Conservation (phyloP, 2,329 filamentous ascomycete species). For the Teratosphaeria zuluensis region DNA sequence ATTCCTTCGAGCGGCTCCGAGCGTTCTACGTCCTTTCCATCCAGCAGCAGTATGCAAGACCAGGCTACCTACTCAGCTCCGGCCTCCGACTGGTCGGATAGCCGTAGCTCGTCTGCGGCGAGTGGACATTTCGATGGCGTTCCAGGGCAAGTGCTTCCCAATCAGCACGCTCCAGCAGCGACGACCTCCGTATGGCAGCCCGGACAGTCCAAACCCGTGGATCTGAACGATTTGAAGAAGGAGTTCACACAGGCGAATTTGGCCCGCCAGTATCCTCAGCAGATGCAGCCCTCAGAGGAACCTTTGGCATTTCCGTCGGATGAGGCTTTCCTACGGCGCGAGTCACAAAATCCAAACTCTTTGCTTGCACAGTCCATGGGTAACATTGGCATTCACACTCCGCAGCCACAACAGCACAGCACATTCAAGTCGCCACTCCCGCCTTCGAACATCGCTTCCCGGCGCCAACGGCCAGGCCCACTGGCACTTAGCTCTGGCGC, state of each 20-base stretch:
- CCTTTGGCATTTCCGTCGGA: slow-evolving; percentile 23
- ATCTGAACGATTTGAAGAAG: slow-evolving; percentile 23
- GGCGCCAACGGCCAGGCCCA: slow-evolving; percentile 30
- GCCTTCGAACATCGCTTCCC: slow-evolving; percentile 30
- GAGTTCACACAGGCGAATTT: slow-evolving; percentile 23
- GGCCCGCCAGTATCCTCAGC: slow-evolving; percentile 10
- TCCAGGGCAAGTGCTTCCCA: slow-evolving; percentile 6
- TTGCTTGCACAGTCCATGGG: slow-evolving; percentile 28
- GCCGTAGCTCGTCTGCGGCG: slow-evolving; percentile 24
- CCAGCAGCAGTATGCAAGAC: slow-evolving; percentile 14
- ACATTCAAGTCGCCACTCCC: slow-evolving; percentile 29
- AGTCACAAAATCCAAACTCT: slow-evolving; percentile 19
- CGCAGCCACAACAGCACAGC: slow-evolving; percentile 18
- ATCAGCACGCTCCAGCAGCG: slow-evolving; percentile 5
- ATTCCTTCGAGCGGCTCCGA: slow-evolving; percentile 20
- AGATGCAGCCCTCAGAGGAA: slow-evolving; percentile 17
- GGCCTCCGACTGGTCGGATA: slow-evolving; percentile 22
- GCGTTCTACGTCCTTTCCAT: slow-evolving; percentile 16
- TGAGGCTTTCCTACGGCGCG: slow-evolving; percentile 21
- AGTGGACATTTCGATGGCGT: slow-evolving; percentile 6
- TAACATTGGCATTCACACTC: slow-evolving; percentile 24
- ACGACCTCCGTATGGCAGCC: slow-evolving; percentile 26
- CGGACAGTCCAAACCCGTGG: slow-evolving; percentile 27
- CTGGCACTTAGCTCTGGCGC: not conserved
- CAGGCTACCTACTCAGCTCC: slow-evolving; percentile 14